phyloP scores from a whole-genome alignment of 2,329 filamentous ascomycete species.

The Monosporascus sp. region DNA sequence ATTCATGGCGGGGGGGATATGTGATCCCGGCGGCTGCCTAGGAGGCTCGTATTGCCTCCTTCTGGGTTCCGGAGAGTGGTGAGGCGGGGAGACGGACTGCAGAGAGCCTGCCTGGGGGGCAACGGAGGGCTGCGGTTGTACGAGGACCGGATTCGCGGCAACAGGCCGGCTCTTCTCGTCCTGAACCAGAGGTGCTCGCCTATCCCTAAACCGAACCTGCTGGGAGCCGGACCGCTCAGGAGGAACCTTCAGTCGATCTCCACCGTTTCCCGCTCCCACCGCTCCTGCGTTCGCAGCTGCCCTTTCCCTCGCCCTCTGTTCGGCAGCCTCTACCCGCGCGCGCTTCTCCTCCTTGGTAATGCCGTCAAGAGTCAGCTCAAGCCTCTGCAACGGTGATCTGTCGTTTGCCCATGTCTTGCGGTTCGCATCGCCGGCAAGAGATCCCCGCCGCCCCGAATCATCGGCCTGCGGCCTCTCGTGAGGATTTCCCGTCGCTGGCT shows the following conservation, averaged over 20 bases:
- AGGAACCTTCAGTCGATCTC: constrained; percentile 9
- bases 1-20: constrained; percentile 21
- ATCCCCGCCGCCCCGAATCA: constrained; percentile 29
- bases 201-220: constrained; percentile 29
- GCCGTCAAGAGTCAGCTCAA: constrained; percentile 84
- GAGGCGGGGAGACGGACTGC: constrained; percentile 7
- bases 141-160: constrained; percentile 17
- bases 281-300: constrained; percentile 32
- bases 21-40: constrained; percentile 22
- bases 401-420: constrained; percentile 67
- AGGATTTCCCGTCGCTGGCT: constrained; percentile 22
- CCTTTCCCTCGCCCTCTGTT: constrained; percentile 64
- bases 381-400: constrained; percentile 84
- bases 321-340: constrained; percentile 76
- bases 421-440: constrained; percentile 33
- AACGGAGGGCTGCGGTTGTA: constrained; percentile 14
- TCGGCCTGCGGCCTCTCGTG: constrained; percentile 16
- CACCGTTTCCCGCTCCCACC: constrained; percentile 9
- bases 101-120: too few species aligned
- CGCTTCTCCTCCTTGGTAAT: constrained; percentile 96
- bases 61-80: constrained; percentile 25
- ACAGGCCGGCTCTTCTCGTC: constrained; percentile 17
- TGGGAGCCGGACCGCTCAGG: constrained; percentile 20
- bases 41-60: constrained; percentile 22
- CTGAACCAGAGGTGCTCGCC: constrained; percentile 16